Evolutionary conservation across 1,284 basidiomycete genomes (phyloP).

Genomic region (Sphaerobolus stellatus): DNA sequence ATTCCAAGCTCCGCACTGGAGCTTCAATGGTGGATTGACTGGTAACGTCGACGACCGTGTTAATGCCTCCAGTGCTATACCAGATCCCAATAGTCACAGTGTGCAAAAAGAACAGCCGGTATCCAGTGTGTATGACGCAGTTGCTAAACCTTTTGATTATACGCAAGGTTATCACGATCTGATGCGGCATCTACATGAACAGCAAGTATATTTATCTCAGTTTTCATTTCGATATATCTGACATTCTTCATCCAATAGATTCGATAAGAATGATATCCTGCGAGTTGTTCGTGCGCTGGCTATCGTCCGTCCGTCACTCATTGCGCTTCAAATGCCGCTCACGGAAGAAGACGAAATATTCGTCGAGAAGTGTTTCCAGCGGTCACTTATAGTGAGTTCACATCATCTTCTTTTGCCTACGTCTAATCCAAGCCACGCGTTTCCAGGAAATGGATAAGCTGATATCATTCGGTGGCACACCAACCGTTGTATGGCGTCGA

Average conservation of each 20-base stretch:
- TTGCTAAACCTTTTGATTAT: constrained; percentile 86
- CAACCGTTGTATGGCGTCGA: constrained; percentile 97
- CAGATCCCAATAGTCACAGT: background rate
- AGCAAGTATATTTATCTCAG: constrained; percentile 44
- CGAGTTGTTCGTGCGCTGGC: constrained; percentile 93
- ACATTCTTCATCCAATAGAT: constrained; percentile 53
- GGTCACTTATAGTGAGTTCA: constrained; percentile 77
- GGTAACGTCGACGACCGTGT: background rate
- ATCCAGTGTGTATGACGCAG: constrained; percentile 65
- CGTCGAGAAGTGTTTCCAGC: constrained; percentile 93
- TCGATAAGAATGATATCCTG: constrained; percentile 93
- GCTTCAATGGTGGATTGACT: background rate
- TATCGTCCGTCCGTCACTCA: constrained; percentile 92
- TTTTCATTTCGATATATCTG: constrained; percentile 38
- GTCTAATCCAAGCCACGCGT: constrained; percentile 1
- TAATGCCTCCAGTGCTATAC: background rate
- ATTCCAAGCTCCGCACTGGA: constrained; percentile 12
- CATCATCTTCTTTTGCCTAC: constrained; percentile 8
- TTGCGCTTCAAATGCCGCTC: constrained; percentile 94
- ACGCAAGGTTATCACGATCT: constrained; percentile 92
- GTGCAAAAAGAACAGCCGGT: background rate
- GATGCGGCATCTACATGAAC: constrained; percentile 85
- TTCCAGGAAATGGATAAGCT: constrained; percentile 91
- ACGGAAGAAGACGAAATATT: constrained; percentile 93
- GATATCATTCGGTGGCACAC: constrained; percentile 97